These are phyloP conservation scores for Pythium monospermum DNA, from an alignment of 352 stramenopile species.

Conservation along the genomic window DNA sequence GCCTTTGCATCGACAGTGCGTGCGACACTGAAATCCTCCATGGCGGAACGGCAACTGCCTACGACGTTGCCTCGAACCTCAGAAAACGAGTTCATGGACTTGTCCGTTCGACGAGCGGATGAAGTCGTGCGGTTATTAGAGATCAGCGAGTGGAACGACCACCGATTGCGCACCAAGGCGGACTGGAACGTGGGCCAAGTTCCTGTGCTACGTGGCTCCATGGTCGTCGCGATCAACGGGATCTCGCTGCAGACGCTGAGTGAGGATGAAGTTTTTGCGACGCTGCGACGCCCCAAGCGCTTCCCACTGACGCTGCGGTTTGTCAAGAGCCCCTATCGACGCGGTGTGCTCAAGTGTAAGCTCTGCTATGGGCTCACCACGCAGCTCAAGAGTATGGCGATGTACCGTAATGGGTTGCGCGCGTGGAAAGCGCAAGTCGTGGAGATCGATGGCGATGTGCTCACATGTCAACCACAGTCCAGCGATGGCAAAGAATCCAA, in stretches of 20 bases:
- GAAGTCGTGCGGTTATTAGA: conserved; percentile 17
- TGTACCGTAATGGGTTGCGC: conserved; percentile 31
- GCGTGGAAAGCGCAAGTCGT: conserved; percentile 63
- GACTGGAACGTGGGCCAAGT: conserved; percentile 27
- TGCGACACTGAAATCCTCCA: neutral
- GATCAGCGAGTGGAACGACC: conserved; percentile 49
- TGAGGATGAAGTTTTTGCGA: conserved; percentile 30
- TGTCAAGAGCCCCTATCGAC: conserved; percentile 38
- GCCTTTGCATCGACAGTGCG: conserved; percentile 1
- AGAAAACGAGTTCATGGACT: conserved; percentile 20
- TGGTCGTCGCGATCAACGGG: conserved; percentile 58
- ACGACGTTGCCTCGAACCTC: conserved; percentile 17
- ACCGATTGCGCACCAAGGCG: conserved; percentile 43
- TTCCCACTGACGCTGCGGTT: conserved; percentile 45
- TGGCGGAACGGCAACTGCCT: too few species aligned
- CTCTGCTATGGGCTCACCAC: conserved; percentile 47
- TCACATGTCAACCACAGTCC: conserved; percentile 39
- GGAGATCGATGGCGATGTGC: conserved; percentile 54
- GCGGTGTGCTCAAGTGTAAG: conserved; percentile 45
- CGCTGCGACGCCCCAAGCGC: conserved; percentile 28
- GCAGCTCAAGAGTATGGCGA: conserved; percentile 55
- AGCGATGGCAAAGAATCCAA: conserved; percentile 13
- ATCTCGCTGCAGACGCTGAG: conserved; percentile 57
- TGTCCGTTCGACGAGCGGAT: conserved; percentile 1
- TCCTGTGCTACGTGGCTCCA: conserved; percentile 38